phyloP scores from a whole-genome alignment of 768 basidiomycete species.

The Lactarius akahatsu region DNA sequence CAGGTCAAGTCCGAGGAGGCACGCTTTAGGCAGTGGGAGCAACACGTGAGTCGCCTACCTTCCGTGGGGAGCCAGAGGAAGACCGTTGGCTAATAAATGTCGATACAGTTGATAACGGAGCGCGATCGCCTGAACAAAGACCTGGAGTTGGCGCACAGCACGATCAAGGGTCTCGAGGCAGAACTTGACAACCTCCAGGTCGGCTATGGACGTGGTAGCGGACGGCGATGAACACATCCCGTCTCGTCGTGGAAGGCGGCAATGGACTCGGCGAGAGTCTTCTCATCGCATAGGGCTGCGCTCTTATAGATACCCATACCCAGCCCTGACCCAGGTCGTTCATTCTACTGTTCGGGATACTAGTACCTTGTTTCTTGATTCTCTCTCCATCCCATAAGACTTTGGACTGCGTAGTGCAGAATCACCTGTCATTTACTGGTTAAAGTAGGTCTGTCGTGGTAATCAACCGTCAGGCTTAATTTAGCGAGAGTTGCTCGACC shows the following conservation, averaged over 20 bases:
- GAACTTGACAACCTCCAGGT: slow-evolving; percentile 89
- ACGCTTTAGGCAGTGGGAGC: slow-evolving; percentile 98
- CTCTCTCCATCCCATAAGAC: background rate
- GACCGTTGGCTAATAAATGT: slow-evolving; percentile 27
- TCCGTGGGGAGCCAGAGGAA: background rate
- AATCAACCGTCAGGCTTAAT: background rate
- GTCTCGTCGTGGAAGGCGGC: background rate
- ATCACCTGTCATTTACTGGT: slow-evolving; percentile 1
- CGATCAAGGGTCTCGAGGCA: slow-evolving; percentile 87
- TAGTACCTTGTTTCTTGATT: slow-evolving; percentile 12
- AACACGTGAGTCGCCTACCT: slow-evolving; percentile 65
- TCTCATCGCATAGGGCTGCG: background rate
- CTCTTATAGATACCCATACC: slow-evolving; percentile 25
- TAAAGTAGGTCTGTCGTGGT: background rate
- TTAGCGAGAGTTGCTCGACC: background rate
- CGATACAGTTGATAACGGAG: slow-evolving; percentile 89
- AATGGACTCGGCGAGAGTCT: slow-evolving; percentile 8
- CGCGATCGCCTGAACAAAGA: slow-evolving; percentile 99
- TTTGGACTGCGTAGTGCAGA: slow-evolving; percentile 9
- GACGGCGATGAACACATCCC: slow-evolving; percentile 48
- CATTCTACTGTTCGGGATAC: slow-evolving; percentile 9
- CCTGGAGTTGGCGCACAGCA: slow-evolving; percentile 86
- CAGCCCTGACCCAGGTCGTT: slow-evolving; percentile 13
- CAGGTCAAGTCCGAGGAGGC: slow-evolving; percentile 99
- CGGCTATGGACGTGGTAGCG: slow-evolving; percentile 75